Conservation (phyloP, 176 grass and related monocot genomes). For the Oryza australiensis region DNA sequence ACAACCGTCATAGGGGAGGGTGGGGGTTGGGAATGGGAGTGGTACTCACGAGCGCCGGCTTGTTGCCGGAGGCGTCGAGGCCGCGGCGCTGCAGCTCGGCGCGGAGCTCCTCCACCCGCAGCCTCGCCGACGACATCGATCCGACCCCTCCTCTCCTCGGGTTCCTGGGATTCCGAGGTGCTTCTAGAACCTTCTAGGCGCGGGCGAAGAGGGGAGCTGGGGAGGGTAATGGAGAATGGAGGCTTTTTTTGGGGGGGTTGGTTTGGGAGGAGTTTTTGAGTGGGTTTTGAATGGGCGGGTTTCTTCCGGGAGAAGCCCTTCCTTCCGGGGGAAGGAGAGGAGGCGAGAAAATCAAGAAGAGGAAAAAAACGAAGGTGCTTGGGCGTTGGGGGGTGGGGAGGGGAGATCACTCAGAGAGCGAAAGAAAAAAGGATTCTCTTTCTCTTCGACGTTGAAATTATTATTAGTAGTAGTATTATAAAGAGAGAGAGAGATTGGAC, state of each 20-base stretch:
- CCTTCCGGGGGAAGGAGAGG: too few species aligned
- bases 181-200: background rate
- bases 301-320: too few species aligned
- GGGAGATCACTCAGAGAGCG: too few species aligned
- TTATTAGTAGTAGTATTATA: too few species aligned
- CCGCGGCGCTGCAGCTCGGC: slow-evolving; percentile 54
- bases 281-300: too few species aligned
- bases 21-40: background rate
- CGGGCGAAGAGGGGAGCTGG: background rate
- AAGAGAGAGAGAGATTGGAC: too few species aligned
- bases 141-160: background rate
- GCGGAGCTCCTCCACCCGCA: slow-evolving; percentile 73
- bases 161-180: background rate
- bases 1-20: background rate
- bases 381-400: too few species aligned
- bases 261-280: too few species aligned
- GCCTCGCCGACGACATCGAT: slow-evolving; percentile 56
- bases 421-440: too few species aligned
- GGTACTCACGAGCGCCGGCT: slow-evolving; percentile 53
- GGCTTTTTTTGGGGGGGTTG: background rate
- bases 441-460: too few species aligned
- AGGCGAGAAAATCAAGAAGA: too few species aligned
- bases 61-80: slow-evolving; percentile 57
- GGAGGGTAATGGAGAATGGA: background rate
- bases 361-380: too few species aligned